phyloP scores from a whole-genome alignment of 2,329 filamentous ascomycete genomes.

The Macroventuria anomochaeta region DNA sequence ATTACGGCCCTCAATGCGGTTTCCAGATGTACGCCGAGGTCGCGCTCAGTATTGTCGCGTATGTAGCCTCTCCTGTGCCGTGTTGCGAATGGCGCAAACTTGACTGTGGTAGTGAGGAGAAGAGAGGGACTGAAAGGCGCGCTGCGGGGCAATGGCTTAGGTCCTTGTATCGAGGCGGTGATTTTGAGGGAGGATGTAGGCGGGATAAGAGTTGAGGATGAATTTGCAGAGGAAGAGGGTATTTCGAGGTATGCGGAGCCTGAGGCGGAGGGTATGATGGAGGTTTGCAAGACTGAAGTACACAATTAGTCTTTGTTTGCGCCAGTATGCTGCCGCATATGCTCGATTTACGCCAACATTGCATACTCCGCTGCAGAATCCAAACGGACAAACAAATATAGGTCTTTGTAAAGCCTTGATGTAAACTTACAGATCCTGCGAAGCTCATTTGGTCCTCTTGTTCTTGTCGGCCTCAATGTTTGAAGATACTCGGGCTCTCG shows the following conservation, averaged over 20 bases:
- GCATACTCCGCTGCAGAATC: too few relatives aligned
- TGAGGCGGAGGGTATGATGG: constrained; percentile 89
- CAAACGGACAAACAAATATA: not conserved
- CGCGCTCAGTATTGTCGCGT: constrained; percentile 83
- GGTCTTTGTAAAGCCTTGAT: not conserved
- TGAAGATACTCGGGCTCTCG: constrained; percentile 55
- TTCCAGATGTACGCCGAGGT: constrained; percentile 89
- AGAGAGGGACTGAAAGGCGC: constrained; percentile 92
- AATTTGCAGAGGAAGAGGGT: constrained; percentile 54
- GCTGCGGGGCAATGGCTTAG: constrained; percentile 85
- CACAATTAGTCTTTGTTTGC: constrained; percentile 21
- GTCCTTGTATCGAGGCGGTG: constrained; percentile 90
- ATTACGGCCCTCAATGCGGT: constrained; percentile 87
- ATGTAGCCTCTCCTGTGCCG: constrained; percentile 82
- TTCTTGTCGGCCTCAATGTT: constrained; percentile 59
- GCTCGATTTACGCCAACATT: too few relatives aligned
- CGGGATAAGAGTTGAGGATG: constrained; percentile 56
- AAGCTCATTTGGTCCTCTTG: constrained; percentile 71
- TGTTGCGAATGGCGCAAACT: constrained; percentile 94
- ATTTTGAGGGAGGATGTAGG: constrained; percentile 79
- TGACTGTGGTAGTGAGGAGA: constrained; percentile 89
- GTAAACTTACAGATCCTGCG: constrained; percentile 80
- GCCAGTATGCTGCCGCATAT: not conserved
- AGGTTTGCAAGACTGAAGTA: constrained; percentile 81
- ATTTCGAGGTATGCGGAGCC: constrained; percentile 86